Conservation (phyloP, 2,329 filamentous ascomycete genomes). For the Colletotrichum salicis region DNA sequence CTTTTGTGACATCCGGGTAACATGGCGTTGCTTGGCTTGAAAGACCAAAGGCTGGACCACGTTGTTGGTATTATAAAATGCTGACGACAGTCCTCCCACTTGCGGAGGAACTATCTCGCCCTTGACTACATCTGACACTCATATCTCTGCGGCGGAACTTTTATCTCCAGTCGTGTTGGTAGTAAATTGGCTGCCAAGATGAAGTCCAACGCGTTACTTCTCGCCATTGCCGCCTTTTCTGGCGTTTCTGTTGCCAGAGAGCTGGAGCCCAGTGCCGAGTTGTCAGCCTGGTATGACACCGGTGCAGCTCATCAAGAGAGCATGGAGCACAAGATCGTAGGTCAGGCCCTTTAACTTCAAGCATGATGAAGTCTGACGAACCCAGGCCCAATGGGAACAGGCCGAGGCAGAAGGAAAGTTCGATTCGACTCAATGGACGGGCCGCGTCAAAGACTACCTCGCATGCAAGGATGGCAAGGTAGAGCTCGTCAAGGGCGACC, state of each 20-base stretch:
- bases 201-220: slow-evolving; percentile 3
- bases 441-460: slow-evolving; percentile 35
- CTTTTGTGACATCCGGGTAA: slow-evolving; percentile 2
- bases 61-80: neutral
- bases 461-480: slow-evolving; percentile 53
- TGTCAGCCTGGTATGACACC: slow-evolving; percentile 35
- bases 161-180: neutral
- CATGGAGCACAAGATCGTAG: slow-evolving; percentile 36
- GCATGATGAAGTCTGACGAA: neutral
- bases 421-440: slow-evolving; percentile 47
- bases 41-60: too few relatives aligned
- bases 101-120: neutral
- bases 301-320: slow-evolving; percentile 35
- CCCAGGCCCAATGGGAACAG: slow-evolving; percentile 44
- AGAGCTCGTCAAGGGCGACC: slow-evolving; percentile 50
- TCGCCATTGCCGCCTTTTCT: slow-evolving; percentile 15
- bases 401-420: slow-evolving; percentile 47
- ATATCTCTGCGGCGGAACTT: neutral
- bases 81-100: neutral
- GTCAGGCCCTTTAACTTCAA: neutral
- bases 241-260: slow-evolving; percentile 29
- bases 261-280: slow-evolving; percentile 32
- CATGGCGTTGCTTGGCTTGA: neutral
- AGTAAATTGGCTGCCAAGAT: neutral
- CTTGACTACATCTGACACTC: neutral